Base-by-base conservation (phyloP, 805 yeast species). In the Myxozyma geophila region DNA sequence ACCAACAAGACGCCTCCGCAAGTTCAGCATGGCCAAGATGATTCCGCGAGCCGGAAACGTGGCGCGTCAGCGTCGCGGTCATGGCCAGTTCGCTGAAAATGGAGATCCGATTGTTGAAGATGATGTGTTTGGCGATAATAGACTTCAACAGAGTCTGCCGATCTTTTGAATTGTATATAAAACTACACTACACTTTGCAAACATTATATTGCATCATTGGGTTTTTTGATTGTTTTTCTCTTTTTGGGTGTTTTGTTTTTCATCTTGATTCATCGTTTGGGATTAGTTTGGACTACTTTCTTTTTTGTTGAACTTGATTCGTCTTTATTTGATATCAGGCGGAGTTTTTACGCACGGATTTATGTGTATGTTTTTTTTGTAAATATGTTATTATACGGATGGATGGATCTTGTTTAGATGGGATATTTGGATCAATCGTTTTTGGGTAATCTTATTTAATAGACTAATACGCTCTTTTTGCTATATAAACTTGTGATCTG, bases 1-100 rank as follows among this genome's bases (percentile, higher is more conserved):
- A 33, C 58, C 58, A 1, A 44, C 54, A 3, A 53, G 47, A 2
- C 62, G 62, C 5, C 57, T 51, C 13, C 57, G 62, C 19, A 59
- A 59, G 54, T 52, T 59, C 41, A 52, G 57, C 39, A 59, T 59
- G 62, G 58, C 53, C 12, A 59, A 59, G 58, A 59, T 59, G 53
- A 35, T 59, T 7, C 62, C 62, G 9, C 56, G 58, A n/a, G 48
- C 62, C 4, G 62, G 62, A 17, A 59, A 52, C 41, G 58, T 52
- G 2, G 62, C 62, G 33, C 49, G 62, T 4, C 62, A 59, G 23
- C 57, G 62, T 13, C 55, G 62, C 17, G 33, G 57, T 23, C 50
- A 43, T 4, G 56, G 56, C 1, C 56, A 52, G 13, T 15, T 51
- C 23, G 50, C 33, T 17, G 50, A 15, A 5, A 23, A 54, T 46